These are phyloP conservation scores for Raffaelea arxii DNA, from an alignment of 2,329 filamentous ascomycete genomes.

Conservation along the genomic window DNA sequence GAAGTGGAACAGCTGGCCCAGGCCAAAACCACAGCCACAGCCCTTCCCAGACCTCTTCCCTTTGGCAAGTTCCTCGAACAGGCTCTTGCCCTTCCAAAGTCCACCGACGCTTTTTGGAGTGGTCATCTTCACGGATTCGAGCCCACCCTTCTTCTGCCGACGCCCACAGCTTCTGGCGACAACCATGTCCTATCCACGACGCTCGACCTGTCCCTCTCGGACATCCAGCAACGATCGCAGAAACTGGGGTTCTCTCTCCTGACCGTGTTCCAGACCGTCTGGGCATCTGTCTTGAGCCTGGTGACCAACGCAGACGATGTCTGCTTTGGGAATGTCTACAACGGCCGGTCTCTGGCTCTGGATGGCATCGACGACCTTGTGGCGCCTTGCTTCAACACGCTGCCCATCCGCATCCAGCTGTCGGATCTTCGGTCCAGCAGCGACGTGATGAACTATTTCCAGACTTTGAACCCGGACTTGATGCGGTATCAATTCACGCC, in stretches of 20 bases:
- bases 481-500: conserved; percentile 66
- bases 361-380: conserved; percentile 61
- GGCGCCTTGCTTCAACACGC: conserved; percentile 88
- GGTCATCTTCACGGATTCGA: conserved; percentile 41
- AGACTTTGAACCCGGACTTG: conserved; percentile 38
- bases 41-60: conserved; percentile 31
- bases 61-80: conserved; percentile 57
- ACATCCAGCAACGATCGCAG: conserved; percentile 39
- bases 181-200: conserved; percentile 14
- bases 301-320: conserved; percentile 52
- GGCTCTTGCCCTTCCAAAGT: conserved; percentile 37
- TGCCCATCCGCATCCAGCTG: conserved; percentile 58
- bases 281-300: conserved; percentile 54
- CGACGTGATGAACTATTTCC: conserved; percentile 30
- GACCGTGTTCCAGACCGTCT: conserved; percentile 60
- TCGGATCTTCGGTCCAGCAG: conserved; percentile 36
- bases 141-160: conserved; percentile 14
- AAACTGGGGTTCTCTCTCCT: conserved; percentile 52
- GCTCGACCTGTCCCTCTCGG: conserved; percentile 27
- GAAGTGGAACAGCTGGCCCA: conserved; percentile 57
- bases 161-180: neutral
- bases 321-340: conserved; percentile 82
- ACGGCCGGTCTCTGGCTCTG: conserved; percentile 59
- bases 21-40: conserved; percentile 37
- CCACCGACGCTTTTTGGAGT: conserved; percentile 58